Base-by-base conservation (phyloP, 2,329 filamentous ascomycete species). In the Didymella glomerata region DNA sequence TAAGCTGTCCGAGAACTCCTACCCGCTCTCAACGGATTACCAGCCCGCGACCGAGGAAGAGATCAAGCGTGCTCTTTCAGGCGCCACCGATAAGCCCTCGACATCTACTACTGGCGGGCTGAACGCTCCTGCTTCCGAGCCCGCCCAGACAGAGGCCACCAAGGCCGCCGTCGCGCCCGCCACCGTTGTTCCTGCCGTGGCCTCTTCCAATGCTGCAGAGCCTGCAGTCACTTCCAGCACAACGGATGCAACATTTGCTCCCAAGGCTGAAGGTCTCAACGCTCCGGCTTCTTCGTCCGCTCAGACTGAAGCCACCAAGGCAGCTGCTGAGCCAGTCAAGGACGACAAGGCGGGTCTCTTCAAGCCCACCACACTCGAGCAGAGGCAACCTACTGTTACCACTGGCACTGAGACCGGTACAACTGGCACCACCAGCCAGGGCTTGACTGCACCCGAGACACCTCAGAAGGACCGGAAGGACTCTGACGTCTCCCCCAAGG, bases 321-420 rank as follows among this genome's bases (percentile, higher is more conserved):
- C 72, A 44, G 62, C 69, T 14, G 65, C 67, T 32, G 68, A 66
- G 48, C 50, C 64, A 22, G 73, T 75, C 49, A 78, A 76, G 48
- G 75, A 78, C 42, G 79, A 80, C 60, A 76, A 80, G 40, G 79
- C 76, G 25, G 78, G 76, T 34, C 77, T 77, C 72, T 76, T 78
- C 38, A 73, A 74, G 61, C 75, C 74, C 57, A 68, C 76, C n/a
- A 71, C 74, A 22, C 74, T 70, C 24, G 68, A 72, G 48, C 77
- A 79, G 64, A 76, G 70, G 11, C 61, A 76, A 55, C 79, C 79
- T 6, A 68, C 66, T 7, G 77, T 80, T 49, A 80, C 79, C 22
- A 78, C 76, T 10, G 79, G 78, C 44, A 72, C 73, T 13, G 74
- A 74, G 54, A 76, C 77, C 18, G 72, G 66, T 60, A 74, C 63